A percentile compares a stretch with the other conserved stretches of the same genome.
Evolutionary conservation across 371 early-diverging fungal genomes (phyloP).

Genomic region (Circinella umbellata): DNA sequence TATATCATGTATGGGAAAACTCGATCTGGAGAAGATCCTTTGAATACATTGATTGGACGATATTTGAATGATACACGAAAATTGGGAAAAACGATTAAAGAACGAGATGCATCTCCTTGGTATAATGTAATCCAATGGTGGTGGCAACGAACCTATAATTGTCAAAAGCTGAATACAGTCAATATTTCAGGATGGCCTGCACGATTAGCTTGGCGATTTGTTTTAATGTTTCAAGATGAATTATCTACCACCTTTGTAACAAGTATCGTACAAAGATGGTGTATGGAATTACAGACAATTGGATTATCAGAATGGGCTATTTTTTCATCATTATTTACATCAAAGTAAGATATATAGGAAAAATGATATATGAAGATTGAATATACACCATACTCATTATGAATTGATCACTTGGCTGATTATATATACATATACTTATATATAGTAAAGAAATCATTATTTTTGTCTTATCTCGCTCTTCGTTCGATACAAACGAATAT

Average conservation of each 20-base stretch:
- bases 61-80: background rate
- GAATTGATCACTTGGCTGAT: no score
- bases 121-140: background rate
- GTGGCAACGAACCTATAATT: background rate
- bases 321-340: background rate
- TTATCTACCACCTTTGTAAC: background rate
- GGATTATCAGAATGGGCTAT: background rate
- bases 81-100: background rate
- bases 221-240: background rate
- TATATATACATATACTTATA: background rate
- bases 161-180: background rate
- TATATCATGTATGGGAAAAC: slow-evolving; percentile 1
- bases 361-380: background rate
- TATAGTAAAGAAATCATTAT: background rate
- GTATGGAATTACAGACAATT: background rate
- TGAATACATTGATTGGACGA: slow-evolving; percentile 1
- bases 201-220: slow-evolving; percentile 3
- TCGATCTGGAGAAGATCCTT: background rate
- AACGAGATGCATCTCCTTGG: background rate
- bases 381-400: background rate
- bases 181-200: background rate
- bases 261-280: background rate
- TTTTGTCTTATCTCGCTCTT: background rate
- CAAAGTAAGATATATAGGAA: background rate
- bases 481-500: background rate